Evolutionary conservation across 2,329 filamentous ascomycete genomes (phyloP), one percentile per base, ranked within the genome.

Genomic region (Xylariaceae sp.): DNA sequence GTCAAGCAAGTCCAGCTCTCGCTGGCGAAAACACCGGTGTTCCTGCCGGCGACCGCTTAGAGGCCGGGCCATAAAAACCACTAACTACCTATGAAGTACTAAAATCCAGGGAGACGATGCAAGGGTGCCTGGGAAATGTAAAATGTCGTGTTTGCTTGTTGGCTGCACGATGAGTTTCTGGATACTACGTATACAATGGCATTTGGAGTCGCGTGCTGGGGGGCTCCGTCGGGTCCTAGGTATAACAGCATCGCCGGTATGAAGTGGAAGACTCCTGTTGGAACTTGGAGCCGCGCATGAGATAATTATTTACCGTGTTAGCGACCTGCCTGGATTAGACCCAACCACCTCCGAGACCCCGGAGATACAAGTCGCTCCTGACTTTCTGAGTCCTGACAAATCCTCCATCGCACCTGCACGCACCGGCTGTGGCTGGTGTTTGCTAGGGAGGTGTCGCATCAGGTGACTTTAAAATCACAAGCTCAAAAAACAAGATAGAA

Each of bases 81-180:
- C 41, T 23, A 23, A 15, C 10, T 17, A 41, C 23, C 23, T 30
- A 30, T 2, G 17, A 18, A 18, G 17, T 18, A 30, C 23, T 30
- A 30, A 30, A 30, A 30, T 5, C 23, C 1, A 30, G 23, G 45
- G 18, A 30, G 45, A 47, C n/a, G 35, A 61, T 61, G 51, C 56
- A 59, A 58, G 61, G 59, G 49, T 56, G 15, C 57, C 50, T 50
- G 55, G 9, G 54, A 53, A 41, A 56, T 56, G 57, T 47, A 52
- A 53, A 41, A 56, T 56, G 57, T 47, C 35, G 13, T 58, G 48
- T 51, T 17, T 47, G 49, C 35, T 49, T 56, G 56, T 60, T 64
- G 55, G 60, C 60, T 64, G 62, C 60, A 60, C 52, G 49, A 50
- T 13, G 45, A 34, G 48, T 56, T 30, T 57, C 3, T 51, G 15